phyloP scores from a whole-genome alignment of 2,329 filamentous ascomycete species.

The Xylariaceae sp. region DNA sequence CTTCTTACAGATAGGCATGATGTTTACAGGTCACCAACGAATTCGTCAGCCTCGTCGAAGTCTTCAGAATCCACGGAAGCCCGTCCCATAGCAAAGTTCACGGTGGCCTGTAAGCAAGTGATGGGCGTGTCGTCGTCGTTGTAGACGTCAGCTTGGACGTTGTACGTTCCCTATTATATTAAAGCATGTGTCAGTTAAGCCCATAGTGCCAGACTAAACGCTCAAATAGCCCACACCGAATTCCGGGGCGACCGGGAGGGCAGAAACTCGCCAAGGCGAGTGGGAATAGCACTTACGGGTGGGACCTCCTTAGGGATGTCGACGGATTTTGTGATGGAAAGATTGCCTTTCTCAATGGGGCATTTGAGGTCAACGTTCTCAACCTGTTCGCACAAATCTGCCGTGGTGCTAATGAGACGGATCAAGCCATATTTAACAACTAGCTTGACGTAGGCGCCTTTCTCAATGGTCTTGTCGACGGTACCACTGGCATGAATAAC shows the following conservation, averaged over 20 bases:
- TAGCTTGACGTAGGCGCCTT: constrained; percentile 76
- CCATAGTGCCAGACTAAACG: not conserved
- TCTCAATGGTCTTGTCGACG: constrained; percentile 64
- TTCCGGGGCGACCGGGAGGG: not conserved
- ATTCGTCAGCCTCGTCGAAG: not conserved
- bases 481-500: constrained; percentile 71
- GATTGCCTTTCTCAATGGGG: constrained; percentile 73
- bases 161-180: constrained; percentile 75
- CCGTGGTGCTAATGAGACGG: constrained; percentile 71
- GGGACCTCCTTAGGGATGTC: constrained; percentile 83
- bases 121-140: constrained; percentile 67
- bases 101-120: constrained; percentile 76
- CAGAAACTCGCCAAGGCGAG: not conserved
- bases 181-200: not conserved
- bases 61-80: not conserved
- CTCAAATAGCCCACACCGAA: too few species aligned
- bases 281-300: constrained; percentile 56
- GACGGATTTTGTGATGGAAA: constrained; percentile 72
- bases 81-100: constrained; percentile 53
- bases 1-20: not conserved
- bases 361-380: constrained; percentile 83
- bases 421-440: constrained; percentile 94
- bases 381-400: constrained; percentile 85
- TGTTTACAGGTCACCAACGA: constrained; percentile 10
- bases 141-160: constrained; percentile 78